Base-by-base conservation (phyloP, 2,329 filamentous ascomycete species). In the Aspergillus felis region DNA sequence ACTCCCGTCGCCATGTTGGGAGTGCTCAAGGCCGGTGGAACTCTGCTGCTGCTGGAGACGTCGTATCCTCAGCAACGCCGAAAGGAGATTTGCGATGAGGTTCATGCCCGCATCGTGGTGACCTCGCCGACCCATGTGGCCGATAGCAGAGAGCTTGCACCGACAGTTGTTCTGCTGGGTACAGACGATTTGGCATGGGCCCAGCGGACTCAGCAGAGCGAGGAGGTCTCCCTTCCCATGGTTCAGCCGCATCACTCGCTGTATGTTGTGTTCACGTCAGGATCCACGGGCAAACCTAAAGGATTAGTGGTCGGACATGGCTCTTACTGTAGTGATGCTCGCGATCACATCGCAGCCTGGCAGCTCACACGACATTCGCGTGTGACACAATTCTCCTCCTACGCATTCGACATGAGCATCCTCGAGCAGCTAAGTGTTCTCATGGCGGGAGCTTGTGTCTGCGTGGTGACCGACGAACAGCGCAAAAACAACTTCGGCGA, bases 391-490 rank as follows among this genome's bases (percentile, higher is more conserved):
- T 77, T 77, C 57, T 67, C 70, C 0, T 72, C 72, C 1, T 76
- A 74, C 57, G 72, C 68, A 1, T 78, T 76, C 54, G 74, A 77
- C 57, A 69, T 70, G 10, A 73, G 68, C 49, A 62, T 77, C 35
- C 56, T 59, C 58, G 73, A 63, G 41, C 61, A 60, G 57, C 69
- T 68, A 3, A 59, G 74, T 3, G 77, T 76, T 0, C 74, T 78
- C 8, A 69, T 71, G 3, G 57, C 65, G 4, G 78, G 78, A 47
- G 78, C 75, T 9, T 75, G 72, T 27, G 63, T 80, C n/a, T 79
- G 76, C 58, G 71, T 79, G 2, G 76, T 76, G 1, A 74, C 73
- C 54, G 64, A 76, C 60, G 56, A 71, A 53, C 71, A 76, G 4
- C 71, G 78, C 3, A 71, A 75, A 61, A 77, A 77, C 57, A 73